Evolutionary conservation across 2,329 filamentous ascomycete species (phyloP).

Genomic region (Colletotrichum kahawae): DNA sequence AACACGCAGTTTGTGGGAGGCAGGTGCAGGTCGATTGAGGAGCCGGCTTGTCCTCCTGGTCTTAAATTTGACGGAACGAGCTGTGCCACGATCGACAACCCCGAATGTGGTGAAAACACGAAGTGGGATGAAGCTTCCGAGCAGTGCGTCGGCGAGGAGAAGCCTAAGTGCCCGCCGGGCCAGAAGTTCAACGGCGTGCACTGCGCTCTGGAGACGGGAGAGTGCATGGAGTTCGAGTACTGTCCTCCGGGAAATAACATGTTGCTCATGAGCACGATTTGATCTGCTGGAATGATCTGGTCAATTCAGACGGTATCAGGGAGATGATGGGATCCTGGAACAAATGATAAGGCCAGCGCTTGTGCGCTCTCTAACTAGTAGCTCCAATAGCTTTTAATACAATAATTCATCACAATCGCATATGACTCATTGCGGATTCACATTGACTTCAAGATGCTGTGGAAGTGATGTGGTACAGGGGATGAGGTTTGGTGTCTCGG

Average conservation of each 20-base stretch:
- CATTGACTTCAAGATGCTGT: background rate
- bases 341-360: background rate
- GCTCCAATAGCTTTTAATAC: background rate
- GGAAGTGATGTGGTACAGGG: background rate
- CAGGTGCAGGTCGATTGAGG: background rate
- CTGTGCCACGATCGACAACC: background rate
- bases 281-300: background rate
- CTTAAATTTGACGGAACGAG: background rate
- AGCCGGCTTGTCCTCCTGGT: background rate
- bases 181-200: background rate
- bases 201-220: background rate
- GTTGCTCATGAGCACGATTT: background rate
- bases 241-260: background rate
- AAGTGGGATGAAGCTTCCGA: background rate
- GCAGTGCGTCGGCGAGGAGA: background rate
- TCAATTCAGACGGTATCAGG: too few species aligned
- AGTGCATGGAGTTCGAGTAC: background rate
- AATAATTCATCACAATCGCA: background rate
- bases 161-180: background rate
- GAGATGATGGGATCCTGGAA: background rate
- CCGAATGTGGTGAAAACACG: background rate
- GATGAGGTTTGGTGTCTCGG: background rate
- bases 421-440: background rate
- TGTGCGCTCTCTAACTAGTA: background rate
- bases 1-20: background rate